Evolutionary conservation across 345 rosid genomes (phyloP).

Genomic region (Populus ilicifolia): DNA sequence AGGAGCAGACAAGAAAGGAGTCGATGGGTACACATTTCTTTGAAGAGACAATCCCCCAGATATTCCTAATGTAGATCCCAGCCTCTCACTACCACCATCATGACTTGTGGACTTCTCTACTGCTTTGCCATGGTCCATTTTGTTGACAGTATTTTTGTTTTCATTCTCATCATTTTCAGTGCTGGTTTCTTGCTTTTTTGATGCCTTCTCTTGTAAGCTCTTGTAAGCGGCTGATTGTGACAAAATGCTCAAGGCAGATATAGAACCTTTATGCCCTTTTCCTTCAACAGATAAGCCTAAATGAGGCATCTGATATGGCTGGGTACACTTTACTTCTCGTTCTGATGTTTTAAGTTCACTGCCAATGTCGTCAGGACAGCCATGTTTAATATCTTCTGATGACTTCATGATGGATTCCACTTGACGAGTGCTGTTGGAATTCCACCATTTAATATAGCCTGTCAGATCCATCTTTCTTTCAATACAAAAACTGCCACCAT

Average conservation of each 20-base stretch:
- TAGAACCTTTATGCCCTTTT: constrained; percentile 47
- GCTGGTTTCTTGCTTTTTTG: constrained; percentile 54
- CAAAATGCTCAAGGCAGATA: constrained; percentile 75
- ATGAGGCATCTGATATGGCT: constrained; percentile 85
- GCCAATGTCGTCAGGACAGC: constrained; percentile 53
- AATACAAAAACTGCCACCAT: constrained; percentile 60
- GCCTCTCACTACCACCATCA: constrained; percentile 43
- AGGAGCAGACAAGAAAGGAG: constrained; percentile 82
- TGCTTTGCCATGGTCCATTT: constrained; percentile 74
- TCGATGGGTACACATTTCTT: constrained; percentile 67
- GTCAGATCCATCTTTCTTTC: constrained; percentile 90
- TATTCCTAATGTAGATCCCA: constrained; percentile 56
- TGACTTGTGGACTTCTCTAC: constrained; percentile 59
- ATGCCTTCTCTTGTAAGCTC: constrained; percentile 74
- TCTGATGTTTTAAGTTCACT: constrained; percentile 77
- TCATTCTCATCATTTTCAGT: constrained; percentile 73
- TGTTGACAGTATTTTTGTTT: constrained; percentile 62
- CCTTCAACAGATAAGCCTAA: constrained; percentile 50
- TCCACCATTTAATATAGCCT: constrained; percentile 91
- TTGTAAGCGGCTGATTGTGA: constrained; percentile 81
- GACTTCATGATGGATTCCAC: constrained; percentile 58
- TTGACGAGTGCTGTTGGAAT: constrained; percentile 64
- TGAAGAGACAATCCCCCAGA: constrained; percentile 65
- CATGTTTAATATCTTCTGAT: constrained; percentile 56
- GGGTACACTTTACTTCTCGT: constrained; percentile 57